A percentile compares a stretch with the other conserved stretches of the same genome.
phyloP scores from a whole-genome alignment of 2,329 filamentous ascomycete species.

The Mollisia scopiformis region DNA sequence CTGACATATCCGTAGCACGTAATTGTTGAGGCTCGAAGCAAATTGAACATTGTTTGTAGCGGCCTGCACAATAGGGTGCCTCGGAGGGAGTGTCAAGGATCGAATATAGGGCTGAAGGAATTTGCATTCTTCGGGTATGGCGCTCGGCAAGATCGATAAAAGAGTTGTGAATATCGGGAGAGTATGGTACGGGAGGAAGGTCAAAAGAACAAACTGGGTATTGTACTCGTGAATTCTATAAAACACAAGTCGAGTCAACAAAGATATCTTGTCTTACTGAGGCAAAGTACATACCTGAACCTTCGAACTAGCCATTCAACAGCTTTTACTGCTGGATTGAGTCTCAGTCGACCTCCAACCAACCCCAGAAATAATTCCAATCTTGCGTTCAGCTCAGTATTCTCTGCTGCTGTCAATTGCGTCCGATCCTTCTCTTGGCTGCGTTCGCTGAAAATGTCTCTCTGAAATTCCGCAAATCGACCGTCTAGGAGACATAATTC shows the following conservation, averaged over 20 bases:
- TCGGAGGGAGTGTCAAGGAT: constrained; percentile 74
- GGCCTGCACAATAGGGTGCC: constrained; percentile 81
- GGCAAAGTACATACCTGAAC: constrained; percentile 72
- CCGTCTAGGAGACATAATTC: constrained; percentile 87
- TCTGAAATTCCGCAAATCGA: constrained; percentile 74
- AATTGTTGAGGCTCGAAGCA: constrained; percentile 74
- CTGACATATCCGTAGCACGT: constrained; percentile 75
- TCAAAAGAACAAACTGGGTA: constrained; percentile 74
- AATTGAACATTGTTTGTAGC: constrained; percentile 79
- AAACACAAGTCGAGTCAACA: neutral
- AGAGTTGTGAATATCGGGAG: constrained; percentile 84
- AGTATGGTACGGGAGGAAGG: constrained; percentile 91
- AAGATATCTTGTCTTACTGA: neutral
- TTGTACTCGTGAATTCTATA: constrained; percentile 88
- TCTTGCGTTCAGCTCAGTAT: constrained; percentile 76
- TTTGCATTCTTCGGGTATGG: constrained; percentile 74
- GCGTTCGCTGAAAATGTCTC: constrained; percentile 89
- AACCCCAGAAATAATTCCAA: constrained; percentile 84
- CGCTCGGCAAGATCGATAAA: constrained; percentile 81
- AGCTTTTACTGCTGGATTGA: constrained; percentile 87
- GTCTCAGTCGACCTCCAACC: constrained; percentile 72
- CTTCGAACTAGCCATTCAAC: constrained; percentile 93
- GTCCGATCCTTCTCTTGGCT: constrained; percentile 87
- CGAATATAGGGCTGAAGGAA: constrained; percentile 88
- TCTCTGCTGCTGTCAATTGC: constrained; percentile 81